phyloP scores from a whole-genome alignment of 495 filamentous ascomycete species.

The Amphirosellinia nigrospora region DNA sequence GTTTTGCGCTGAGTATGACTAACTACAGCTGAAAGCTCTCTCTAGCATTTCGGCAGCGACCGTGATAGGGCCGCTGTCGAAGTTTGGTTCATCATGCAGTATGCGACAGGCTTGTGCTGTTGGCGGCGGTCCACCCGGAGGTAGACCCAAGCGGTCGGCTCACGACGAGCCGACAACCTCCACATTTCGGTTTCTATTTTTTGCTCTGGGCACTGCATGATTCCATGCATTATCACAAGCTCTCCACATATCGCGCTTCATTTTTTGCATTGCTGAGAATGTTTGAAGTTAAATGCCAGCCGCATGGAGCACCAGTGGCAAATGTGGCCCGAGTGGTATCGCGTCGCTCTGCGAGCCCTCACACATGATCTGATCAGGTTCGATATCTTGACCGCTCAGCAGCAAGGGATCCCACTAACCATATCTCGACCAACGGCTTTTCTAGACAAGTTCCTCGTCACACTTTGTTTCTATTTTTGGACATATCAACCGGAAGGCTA shows the following conservation, averaged over 20 bases:
- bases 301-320: neutral
- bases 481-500: constrained; percentile 1
- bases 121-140: neutral
- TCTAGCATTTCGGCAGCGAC: neutral
- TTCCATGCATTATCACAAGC: neutral
- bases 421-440: neutral
- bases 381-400: constrained; percentile 7
- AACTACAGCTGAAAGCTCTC: neutral
- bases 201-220: neutral
- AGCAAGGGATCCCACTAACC: neutral
- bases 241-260: neutral
- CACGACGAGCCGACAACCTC: neutral
- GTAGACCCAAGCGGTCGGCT: constrained; percentile 16
- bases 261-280: neutral
- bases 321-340: neutral
- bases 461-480: constrained; percentile 18
- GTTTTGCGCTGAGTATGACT: neutral
- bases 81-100: constrained; percentile 15
- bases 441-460: neutral
- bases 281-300: neutral
- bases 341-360: neutral
- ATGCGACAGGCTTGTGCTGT: neutral
- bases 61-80: neutral
- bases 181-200: constrained; percentile 4
- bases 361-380: neutral